Conservation (phyloP, 176 grass and related monocot species). For the Phragmites australis region DNA sequence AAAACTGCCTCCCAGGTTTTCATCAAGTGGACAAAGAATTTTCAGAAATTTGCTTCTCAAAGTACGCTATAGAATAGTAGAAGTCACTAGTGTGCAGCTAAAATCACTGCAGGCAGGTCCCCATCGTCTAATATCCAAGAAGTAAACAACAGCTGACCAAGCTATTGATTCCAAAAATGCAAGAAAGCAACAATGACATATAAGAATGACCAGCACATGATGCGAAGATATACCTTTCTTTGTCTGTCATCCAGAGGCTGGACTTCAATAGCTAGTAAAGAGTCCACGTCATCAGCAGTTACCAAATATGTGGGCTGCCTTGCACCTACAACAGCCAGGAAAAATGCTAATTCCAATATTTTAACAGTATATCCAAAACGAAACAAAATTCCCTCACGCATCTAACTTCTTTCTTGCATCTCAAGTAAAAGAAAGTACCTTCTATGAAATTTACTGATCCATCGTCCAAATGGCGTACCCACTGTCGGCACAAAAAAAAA, state of each 20-base stretch:
- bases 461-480: conserved; percentile 91
- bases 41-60: background rate
- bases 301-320: conserved; percentile 90
- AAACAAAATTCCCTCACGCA: conserved; percentile 29
- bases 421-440: conserved; percentile 49
- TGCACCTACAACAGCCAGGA: conserved; percentile 58
- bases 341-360: background rate
- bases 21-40: background rate
- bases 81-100: background rate
- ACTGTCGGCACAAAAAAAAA: conserved; percentile 53
- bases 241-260: conserved; percentile 93
- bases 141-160: conserved; percentile 4
- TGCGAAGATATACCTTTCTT: conserved; percentile 61
- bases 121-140: background rate
- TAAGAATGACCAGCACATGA: conserved; percentile 24
- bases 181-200: background rate
- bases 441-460: conserved; percentile 93
- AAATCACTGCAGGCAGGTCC: background rate
- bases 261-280: conserved; percentile 81
- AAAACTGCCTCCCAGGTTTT: background rate
- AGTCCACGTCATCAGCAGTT: conserved; percentile 94
- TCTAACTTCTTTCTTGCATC: conserved; percentile 2
- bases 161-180: conserved; percentile 9
- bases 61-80: background rate
- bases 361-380: conserved; percentile 17